phyloP scores from a whole-genome alignment of 352 stramenopile genomes.

The Aphanomyces euteiches region DNA sequence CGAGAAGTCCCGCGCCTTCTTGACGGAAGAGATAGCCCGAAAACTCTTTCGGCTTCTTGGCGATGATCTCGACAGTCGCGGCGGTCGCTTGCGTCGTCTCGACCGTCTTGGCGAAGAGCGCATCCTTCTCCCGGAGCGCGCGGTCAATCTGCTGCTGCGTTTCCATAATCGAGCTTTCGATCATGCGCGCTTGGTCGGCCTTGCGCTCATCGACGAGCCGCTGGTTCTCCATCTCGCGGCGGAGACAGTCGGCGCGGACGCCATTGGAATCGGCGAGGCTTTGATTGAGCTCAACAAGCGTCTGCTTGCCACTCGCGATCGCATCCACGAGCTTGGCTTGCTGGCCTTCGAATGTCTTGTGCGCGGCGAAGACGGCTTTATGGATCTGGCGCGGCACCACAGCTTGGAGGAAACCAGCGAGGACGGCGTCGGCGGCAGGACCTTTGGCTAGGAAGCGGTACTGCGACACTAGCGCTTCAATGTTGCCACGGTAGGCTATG shows the following conservation, averaged over 20 bases:
- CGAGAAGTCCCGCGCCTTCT: conserved; percentile 10
- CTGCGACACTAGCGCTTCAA: conserved; percentile 23
- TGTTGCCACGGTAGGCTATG: conserved; percentile 21
- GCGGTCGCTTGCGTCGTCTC: conserved; percentile 25
- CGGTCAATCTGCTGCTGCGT: conserved; percentile 14
- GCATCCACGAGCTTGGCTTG: neutral
- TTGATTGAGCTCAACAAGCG: conserved; percentile 1
- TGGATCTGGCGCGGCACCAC: conserved; percentile 11
- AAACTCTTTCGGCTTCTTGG: conserved; percentile 27
- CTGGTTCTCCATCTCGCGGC: conserved; percentile 11
- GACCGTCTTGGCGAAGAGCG: conserved; percentile 23
- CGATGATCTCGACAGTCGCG: conserved; percentile 27
- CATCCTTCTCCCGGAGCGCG: conserved; percentile 23
- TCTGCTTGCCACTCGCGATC: conserved; percentile 3
- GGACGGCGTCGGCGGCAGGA: conserved; percentile 3
- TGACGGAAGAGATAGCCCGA: conserved; percentile 22
- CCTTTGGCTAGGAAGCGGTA: conserved; percentile 22
- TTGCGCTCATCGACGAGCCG: conserved; percentile 3
- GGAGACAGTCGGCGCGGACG: conserved; percentile 7
- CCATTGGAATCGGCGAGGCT: conserved; percentile 5
- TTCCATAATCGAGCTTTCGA: conserved; percentile 21
- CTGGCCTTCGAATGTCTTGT: neutral
- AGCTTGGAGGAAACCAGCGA: conserved; percentile 5
- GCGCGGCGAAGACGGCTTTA: conserved; percentile 1
- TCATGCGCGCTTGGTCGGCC: conserved; percentile 11